Evolutionary conservation across 495 filamentous ascomycete genomes (phyloP).

Genomic region (Neurospora tetraspora): DNA sequence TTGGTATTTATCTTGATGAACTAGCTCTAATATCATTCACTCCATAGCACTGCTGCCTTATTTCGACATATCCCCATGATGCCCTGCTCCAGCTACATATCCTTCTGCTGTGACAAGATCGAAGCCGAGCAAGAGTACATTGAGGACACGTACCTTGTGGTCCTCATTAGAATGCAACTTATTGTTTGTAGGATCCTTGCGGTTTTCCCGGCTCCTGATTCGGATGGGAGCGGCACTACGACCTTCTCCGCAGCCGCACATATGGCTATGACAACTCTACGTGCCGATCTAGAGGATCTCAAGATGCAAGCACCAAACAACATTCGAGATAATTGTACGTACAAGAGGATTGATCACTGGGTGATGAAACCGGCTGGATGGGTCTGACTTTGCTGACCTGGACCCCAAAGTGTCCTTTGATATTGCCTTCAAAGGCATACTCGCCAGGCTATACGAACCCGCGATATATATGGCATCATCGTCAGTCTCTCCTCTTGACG

Average conservation of each 20-base stretch:
- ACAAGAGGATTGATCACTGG: neutral
- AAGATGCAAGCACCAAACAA: neutral
- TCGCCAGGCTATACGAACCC: conserved; percentile 17
- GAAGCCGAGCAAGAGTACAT: conserved; percentile 3
- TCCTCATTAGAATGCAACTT: conserved; percentile 13
- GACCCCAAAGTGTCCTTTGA: conserved; percentile 7
- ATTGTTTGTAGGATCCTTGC: conserved; percentile 3
- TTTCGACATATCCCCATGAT: conserved; percentile 11
- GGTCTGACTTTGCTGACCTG: neutral
- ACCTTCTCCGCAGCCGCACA: conserved; percentile 5
- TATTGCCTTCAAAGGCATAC: conserved; percentile 2
- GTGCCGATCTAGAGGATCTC: conserved; percentile 9
- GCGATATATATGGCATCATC: conserved; percentile 9
- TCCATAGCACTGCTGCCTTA: conserved; percentile 5
- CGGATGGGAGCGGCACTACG: neutral
- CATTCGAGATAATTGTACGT: conserved; percentile 9
- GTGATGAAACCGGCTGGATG: neutral
- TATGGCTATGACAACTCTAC: conserved; percentile 11
- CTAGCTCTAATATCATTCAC: neutral
- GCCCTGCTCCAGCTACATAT: conserved; percentile 9
- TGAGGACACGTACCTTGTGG: conserved; percentile 11
- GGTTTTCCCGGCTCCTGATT: conserved; percentile 9
- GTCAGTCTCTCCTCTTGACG: neutral
- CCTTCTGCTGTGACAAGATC: conserved; percentile 12
- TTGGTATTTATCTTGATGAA: neutral